These are phyloP conservation scores for Laguncularia racemosa DNA, from an alignment of 345 rosid genomes.

Conservation along the genomic window DNA sequence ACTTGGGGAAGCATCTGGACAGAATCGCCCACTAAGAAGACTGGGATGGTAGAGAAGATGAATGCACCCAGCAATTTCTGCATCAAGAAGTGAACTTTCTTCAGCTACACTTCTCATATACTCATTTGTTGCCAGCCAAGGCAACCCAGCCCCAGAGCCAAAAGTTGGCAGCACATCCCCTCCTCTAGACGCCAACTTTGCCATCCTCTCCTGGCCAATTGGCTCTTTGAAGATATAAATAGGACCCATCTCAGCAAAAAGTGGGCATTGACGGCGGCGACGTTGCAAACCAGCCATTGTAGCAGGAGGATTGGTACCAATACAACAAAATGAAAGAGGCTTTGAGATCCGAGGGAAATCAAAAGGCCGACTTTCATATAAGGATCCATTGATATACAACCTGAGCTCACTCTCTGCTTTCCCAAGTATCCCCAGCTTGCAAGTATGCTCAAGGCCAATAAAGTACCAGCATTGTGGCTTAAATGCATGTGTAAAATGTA, in stretches of 20 bases:
- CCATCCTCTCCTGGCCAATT: conserved; percentile 90
- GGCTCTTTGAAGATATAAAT: conserved; percentile 94
- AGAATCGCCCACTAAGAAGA: conserved; percentile 83
- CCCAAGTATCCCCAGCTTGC: conserved; percentile 81
- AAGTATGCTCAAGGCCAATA: conserved; percentile 85
- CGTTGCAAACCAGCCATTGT: no score
- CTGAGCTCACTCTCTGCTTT: conserved; percentile 92
- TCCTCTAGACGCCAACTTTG: conserved; percentile 87
- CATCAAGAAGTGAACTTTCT: no score
- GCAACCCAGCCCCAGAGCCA: conserved; percentile 91
- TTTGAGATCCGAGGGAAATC: conserved; percentile 94
- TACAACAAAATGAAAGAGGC: conserved; percentile 97
- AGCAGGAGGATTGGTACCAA: conserved; percentile 99
- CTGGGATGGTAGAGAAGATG: no score
- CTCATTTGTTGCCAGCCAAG: conserved; percentile 91
- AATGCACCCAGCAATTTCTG: no score
- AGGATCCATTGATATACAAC: conserved; percentile 85
- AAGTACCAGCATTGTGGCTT: conserved; percentile 99
- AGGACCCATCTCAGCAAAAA: conserved; percentile 99
- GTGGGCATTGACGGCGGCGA: conserved; percentile 94
- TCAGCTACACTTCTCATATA: no score
- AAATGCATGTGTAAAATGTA: conserved; percentile 98
- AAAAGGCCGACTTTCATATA: conserved; percentile 90
- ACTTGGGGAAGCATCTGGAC: conserved; percentile 96
- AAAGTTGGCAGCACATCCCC: conserved; percentile 89